Evolutionary conservation across 495 filamentous ascomycete species (phyloP), one percentile per base, ranked within the genome.

Genomic region (Aspergillus biplanus): DNA sequence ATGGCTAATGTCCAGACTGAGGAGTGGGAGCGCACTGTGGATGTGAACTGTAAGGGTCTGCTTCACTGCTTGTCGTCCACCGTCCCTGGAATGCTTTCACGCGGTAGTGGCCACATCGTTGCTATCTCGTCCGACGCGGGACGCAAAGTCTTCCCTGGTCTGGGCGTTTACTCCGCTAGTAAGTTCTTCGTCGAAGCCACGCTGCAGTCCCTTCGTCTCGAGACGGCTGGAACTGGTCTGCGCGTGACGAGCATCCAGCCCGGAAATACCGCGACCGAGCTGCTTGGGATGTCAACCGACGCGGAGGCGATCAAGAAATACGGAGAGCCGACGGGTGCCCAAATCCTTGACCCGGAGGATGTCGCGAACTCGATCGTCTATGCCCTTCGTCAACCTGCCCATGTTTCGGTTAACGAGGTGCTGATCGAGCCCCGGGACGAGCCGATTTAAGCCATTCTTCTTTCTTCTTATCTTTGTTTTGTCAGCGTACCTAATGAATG

Each of bases 181-280:
- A 90, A 90, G 69, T 89, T 90, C 81, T 90, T 90, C 74, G 87
- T 90, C 47, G 87, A 90, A 69, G 88, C 87, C 0, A 87, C 87
- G 5, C 77, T 90, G 9, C 87, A 90, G 73, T 79, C 80, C 33
- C 71, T 90, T 50, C 85, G 87, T 49, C 72, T 89, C 15, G 88
- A 90, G 78, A 90, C 86, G 0, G 88, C 85, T 0, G 87, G 88
- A 1, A 78, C 79, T 5, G 88, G 88, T 6, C 67, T 90, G 56
- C 79, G 87, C 16, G 85, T 90, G 27, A 89, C 87, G 1, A 81
- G 80, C 42, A 81, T 90, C 8, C 88, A 90, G 74, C 88, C 87
- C 0, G 87, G 88, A 4, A 90, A 90, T 71, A 85, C 83, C 16
- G 82, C 82, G 3, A 89, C 88, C 0, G 85, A 86, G 18, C 74